Conservation (phyloP, 1,284 basidiomycete genomes). For the Mrakiaceae sp. region DNA sequence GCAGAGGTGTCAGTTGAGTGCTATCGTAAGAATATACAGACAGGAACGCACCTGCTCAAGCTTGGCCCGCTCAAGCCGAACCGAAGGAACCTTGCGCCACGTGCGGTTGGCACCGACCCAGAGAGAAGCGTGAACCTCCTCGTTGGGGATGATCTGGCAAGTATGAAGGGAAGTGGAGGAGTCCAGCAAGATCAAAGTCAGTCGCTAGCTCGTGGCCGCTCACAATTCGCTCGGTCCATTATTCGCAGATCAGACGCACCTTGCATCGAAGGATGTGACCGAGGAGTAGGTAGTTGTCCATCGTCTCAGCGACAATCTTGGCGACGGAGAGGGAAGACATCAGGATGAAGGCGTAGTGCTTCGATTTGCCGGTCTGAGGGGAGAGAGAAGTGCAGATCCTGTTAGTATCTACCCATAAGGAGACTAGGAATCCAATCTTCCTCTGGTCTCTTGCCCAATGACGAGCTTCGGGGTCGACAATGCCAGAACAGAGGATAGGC, state of each 20-base stretch:
- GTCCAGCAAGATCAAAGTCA: no score
- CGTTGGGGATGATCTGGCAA: slow-evolving; percentile 55
- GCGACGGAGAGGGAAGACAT: slow-evolving; percentile 83
- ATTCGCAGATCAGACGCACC: slow-evolving; percentile 24
- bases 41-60: slow-evolving; percentile 60
- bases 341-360: slow-evolving; percentile 96
- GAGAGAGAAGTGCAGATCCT: no score
- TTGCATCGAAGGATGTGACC: slow-evolving; percentile 87
- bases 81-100: slow-evolving; percentile 65
- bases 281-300: slow-evolving; percentile 96
- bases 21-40: not conserved
- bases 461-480: not conserved
- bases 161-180: not conserved
- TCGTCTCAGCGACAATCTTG: slow-evolving; percentile 91
- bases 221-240: no score
- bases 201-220: no score
- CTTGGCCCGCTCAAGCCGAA: slow-evolving; percentile 56
- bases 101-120: slow-evolving; percentile 97
- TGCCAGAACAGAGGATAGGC: not conserved
- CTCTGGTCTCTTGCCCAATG: not conserved
- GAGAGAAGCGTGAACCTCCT: slow-evolving; percentile 79
- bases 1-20: not conserved
- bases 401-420: not conserved
- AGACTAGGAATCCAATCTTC: not conserved
- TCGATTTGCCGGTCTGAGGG: slow-evolving; percentile 75